A percentile compares a stretch with the other conserved stretches of the same genome.
These are phyloP conservation scores for Ailanthus altissimus DNA, from an alignment of 345 rosid genomes.

Conservation along the genomic window DNA sequence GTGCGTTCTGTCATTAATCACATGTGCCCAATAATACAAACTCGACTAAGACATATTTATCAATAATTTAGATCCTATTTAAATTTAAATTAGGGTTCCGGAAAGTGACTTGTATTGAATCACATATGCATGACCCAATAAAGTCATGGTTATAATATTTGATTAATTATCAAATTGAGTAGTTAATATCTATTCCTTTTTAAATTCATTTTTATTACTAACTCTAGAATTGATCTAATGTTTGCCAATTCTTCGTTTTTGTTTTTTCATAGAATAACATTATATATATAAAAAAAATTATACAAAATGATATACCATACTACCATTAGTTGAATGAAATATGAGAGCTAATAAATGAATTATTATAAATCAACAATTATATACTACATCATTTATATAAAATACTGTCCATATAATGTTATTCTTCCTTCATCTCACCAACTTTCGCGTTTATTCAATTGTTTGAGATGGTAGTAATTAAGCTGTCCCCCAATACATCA, in stretches of 20 bases:
- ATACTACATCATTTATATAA: no score
- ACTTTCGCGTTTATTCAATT: neutral
- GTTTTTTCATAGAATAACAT: no score
- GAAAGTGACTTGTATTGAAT: neutral
- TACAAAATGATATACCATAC: no score
- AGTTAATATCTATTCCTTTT: neutral
- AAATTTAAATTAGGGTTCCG: neutral
- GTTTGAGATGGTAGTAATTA: neutral
- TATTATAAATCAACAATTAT: no score
- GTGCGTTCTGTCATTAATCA: neutral
- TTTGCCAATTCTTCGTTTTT: neutral
- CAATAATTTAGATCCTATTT: neutral
- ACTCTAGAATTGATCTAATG: neutral
- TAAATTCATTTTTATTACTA: neutral
- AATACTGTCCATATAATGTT: no score
- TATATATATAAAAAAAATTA: no score
- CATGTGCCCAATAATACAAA: neutral
- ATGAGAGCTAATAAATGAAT: no score
- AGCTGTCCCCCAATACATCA: no score
- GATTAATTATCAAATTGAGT: neutral
- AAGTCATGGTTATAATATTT: no score
- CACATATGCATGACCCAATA: no score
- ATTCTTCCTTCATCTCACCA: neutral
- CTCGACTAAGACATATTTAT: neutral
- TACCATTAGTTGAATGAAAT: no score